Evolutionary conservation across 202 grass and related monocot species (phyloP).

Genomic region (Musa balbisiana): DNA sequence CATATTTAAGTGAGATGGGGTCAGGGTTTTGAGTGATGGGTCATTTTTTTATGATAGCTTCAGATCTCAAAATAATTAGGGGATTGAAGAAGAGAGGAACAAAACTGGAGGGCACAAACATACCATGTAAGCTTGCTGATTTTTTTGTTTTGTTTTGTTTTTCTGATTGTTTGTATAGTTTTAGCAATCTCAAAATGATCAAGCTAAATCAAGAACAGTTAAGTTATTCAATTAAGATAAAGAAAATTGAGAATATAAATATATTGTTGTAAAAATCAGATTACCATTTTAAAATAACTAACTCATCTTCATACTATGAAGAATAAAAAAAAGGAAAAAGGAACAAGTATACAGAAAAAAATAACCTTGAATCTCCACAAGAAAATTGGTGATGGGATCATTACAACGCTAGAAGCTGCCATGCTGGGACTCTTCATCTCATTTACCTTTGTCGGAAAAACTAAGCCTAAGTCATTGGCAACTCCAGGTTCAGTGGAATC

Average conservation of each 20-base stretch:
- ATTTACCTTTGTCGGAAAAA: constrained; percentile 11
- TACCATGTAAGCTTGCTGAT: too few relatives aligned
- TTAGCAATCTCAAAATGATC: not conserved
- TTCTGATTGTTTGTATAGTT: not conserved
- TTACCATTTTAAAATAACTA: constrained; percentile 11
- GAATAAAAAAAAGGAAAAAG: not conserved
- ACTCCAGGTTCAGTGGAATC: not conserved
- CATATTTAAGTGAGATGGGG: too few relatives aligned
- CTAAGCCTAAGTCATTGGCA: constrained; percentile 14
- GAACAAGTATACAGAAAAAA: not conserved
- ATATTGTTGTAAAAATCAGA: not conserved
- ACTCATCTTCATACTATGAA: not conserved
- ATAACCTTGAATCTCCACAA: constrained; percentile 89
- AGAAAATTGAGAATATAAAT: not conserved
- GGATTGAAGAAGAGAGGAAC: too few relatives aligned
- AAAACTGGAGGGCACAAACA: too few relatives aligned
- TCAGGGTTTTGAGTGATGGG: too few relatives aligned
- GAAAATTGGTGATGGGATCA: constrained; percentile 71
- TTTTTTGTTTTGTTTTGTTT: too few relatives aligned
- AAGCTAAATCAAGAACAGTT: not conserved
- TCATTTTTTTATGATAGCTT: too few relatives aligned
- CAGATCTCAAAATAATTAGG: too few relatives aligned
- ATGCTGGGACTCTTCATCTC: constrained; percentile 66
- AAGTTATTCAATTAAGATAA: not conserved
- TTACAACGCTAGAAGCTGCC: constrained; percentile 28